Evolutionary conservation across 345 rosid genomes (phyloP).

Genomic region (Alliaria petiolata): DNA sequence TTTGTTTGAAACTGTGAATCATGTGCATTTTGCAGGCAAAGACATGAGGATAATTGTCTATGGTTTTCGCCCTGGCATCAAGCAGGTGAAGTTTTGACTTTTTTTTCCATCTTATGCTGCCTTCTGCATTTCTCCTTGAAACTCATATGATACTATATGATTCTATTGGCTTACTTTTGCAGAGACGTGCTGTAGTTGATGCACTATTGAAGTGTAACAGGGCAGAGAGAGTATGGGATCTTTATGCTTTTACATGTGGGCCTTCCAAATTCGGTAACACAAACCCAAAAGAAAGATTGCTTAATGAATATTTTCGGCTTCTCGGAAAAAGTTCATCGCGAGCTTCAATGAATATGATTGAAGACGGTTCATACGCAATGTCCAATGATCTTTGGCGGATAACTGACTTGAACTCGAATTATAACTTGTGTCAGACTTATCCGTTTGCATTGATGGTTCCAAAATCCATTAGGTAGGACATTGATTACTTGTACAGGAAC

Average conservation of each 20-base stretch:
- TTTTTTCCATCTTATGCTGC: background rate
- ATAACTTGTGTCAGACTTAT: constrained; percentile 72
- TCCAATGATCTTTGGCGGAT: constrained; percentile 93
- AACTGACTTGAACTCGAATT: constrained; percentile 60
- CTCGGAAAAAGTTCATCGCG: constrained; percentile 53
- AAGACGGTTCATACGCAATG: constrained; percentile 54
- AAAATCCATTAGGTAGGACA: constrained; percentile 62
- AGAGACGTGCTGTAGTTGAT: constrained; percentile 75
- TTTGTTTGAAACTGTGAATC: constrained; percentile 3
- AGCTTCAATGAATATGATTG: constrained; percentile 72
- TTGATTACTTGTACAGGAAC: constrained; percentile 17
- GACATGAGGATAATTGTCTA: constrained; percentile 95
- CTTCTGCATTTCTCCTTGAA: constrained; percentile 1
- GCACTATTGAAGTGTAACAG: constrained; percentile 56
- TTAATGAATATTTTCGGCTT: constrained; percentile 93
- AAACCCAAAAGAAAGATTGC: constrained; percentile 77
- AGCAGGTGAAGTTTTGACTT: constrained; percentile 51
- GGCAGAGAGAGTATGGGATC: constrained; percentile 76
- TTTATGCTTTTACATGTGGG: constrained; percentile 78
- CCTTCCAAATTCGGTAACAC: constrained; percentile 61
- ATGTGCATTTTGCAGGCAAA: constrained; percentile 60
- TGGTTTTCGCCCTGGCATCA: constrained; percentile 85
- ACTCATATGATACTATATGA: background rate
- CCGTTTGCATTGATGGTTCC: constrained; percentile 94
- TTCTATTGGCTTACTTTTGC: constrained; percentile 19